Base-by-base conservation (phyloP, 345 rosid species). In the Populus pruinosa region DNA sequence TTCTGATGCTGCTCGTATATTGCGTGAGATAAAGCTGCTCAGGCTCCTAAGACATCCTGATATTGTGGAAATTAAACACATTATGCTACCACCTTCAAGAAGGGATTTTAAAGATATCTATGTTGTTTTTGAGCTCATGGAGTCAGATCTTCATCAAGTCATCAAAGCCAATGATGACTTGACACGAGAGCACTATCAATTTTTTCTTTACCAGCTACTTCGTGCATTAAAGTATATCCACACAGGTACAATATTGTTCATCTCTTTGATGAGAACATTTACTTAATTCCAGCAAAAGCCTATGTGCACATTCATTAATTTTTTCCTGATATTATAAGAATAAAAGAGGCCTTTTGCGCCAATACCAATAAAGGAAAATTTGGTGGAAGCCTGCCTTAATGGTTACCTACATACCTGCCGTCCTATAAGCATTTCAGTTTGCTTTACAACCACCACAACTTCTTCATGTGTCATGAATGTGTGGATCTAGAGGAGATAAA, bases 51-150 rank as follows among this genome's bases (percentile, higher is more conserved):
- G 97, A 35, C 98, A 94, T 84, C 98, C 98, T 1, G 98, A 94
- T 77, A 94, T 93, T 72, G 98, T 93, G 71, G 98, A 94, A 79
- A 94, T 94, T 71, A 94, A 93, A 75, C 98, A 94, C 85, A 93
- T 94, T 76, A 91, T 94, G 98, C 88, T 93, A 35, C 98, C 98
- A 31, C 98, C 98, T 69, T 94, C 98, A 1, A 74, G 94, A 64
- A 89, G 97, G 87, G 97, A 94, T 62, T 94, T 94, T 41, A 94
- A 91, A 86, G 97, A 94, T 85, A 94, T 94, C 61, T 94, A 88
- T 88, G 98, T 94, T 74, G 98, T 94, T 78, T 94, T 94, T 73
- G 98, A 94, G 90, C 92, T 93, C 75, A 94, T 94, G 98, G 97
- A 94, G 78, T 93, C 98, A 0, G 97, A 94, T 84, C 97, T 94